Conservation (phyloP, 805 yeast genomes). For the Metschnikowia peoriensis region DNA sequence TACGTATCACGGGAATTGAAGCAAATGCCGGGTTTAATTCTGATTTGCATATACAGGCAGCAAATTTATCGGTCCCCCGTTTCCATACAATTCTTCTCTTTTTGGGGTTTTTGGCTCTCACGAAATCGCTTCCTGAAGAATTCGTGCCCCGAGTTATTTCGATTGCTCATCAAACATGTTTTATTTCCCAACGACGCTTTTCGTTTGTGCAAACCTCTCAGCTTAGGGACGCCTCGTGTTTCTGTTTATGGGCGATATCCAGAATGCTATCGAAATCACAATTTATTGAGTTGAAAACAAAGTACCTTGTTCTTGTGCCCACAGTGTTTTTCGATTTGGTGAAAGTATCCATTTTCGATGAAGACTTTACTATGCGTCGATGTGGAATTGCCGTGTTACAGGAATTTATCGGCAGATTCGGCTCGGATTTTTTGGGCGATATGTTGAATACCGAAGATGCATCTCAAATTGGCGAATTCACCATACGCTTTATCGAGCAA, state of each 20-base stretch:
- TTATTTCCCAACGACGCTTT: constrained; percentile 55
- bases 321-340: constrained; percentile 39
- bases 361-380: constrained; percentile 69
- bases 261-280: constrained; percentile 32
- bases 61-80: constrained; percentile 36
- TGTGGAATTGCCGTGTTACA: constrained; percentile 87
- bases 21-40: not conserved
- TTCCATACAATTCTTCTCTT: constrained; percentile 61
- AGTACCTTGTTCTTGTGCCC: constrained; percentile 18
- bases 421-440: constrained; percentile 35
- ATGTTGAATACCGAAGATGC: constrained; percentile 10
- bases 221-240: constrained; percentile 82
- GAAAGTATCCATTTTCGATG: constrained; percentile 61
- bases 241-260: constrained; percentile 75
- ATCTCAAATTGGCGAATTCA: constrained; percentile 28
- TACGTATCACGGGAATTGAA: constrained; percentile 20
- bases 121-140: constrained; percentile 24
- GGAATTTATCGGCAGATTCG: constrained; percentile 79
- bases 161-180: constrained; percentile 46
- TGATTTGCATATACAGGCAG: constrained; percentile 22
- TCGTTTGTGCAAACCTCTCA: constrained; percentile 60
- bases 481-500: constrained; percentile 54
- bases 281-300: constrained; percentile 15
- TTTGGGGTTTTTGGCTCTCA: constrained; percentile 44
- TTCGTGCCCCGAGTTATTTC: constrained; percentile 27